Evolutionary conservation across 164 flowering plant genomes (phyloP).

Genomic region (Warburgia ugandensis): DNA sequence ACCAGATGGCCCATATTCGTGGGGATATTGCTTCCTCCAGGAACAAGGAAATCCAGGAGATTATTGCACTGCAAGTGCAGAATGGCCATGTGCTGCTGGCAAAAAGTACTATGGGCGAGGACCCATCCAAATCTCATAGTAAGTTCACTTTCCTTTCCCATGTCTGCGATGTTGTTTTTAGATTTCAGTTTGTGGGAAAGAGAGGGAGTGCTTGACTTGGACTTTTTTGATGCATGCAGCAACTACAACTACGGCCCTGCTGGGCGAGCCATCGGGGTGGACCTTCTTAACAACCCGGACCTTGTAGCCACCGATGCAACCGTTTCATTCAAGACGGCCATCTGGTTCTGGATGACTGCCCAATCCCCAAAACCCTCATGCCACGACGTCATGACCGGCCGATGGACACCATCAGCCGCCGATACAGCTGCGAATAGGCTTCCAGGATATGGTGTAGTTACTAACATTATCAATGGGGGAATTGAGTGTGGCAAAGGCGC

Average conservation of each 20-base stretch:
- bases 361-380: constrained; percentile 35
- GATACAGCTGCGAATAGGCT: constrained; percentile 23
- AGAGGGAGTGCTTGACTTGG: background rate
- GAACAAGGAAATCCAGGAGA: constrained; percentile 8
- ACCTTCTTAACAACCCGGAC: constrained; percentile 30
- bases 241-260: constrained; percentile 41
- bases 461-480: constrained; percentile 45
- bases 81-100: constrained; percentile 11
- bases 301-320: constrained; percentile 25
- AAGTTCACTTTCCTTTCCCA: background rate
- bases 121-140: constrained; percentile 13
- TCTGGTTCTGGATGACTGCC: constrained; percentile 42
- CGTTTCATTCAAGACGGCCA: constrained; percentile 32
- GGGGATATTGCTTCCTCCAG: constrained; percentile 23
- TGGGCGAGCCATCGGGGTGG: constrained; percentile 16
- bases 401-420: constrained; percentile 24
- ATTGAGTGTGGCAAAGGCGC: constrained; percentile 24
- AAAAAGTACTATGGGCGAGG: constrained; percentile 8
- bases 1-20: constrained; percentile 21
- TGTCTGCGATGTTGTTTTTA: background rate
- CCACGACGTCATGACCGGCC: constrained; percentile 34
- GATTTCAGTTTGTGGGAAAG: background rate
- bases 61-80: constrained; percentile 8
- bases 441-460: constrained; percentile 31
- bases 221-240: constrained; percentile 10